Conservation (phyloP, 345 rosid species). For the Salix brachista region DNA sequence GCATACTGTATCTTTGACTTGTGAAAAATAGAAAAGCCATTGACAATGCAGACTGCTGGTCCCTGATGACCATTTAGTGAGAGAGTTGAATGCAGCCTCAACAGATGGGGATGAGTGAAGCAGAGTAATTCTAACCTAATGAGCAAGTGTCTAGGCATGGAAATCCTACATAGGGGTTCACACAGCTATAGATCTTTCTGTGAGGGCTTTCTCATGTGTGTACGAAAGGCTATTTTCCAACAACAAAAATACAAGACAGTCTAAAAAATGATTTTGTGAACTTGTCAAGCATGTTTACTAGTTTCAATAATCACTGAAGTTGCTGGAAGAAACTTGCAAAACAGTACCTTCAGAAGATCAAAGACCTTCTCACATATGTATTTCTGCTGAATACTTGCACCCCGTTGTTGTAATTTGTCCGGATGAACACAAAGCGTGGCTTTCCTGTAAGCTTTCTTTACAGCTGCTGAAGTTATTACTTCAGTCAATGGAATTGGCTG, state of each 20-base stretch:
- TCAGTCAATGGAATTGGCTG: slow-evolving; percentile 91
- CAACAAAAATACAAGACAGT: neutral
- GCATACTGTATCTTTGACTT: neutral
- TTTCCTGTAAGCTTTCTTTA: slow-evolving; percentile 92
- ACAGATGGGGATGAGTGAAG: neutral
- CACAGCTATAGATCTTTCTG: neutral
- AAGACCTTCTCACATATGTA: slow-evolving; percentile 90
- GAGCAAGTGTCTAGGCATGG: neutral
- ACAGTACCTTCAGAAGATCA: slow-evolving; percentile 81
- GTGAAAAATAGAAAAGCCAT: neutral
- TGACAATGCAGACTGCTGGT: neutral
- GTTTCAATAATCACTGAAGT: neutral
- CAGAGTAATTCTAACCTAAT: neutral
- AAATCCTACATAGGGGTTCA: neutral
- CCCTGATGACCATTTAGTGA: neutral
- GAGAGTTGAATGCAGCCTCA: neutral
- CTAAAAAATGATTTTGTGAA: neutral
- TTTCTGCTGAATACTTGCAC: slow-evolving; percentile 91
- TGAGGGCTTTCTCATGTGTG: neutral
- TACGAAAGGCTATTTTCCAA: neutral
- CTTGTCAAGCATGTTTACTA: neutral
- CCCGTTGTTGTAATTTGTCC: slow-evolving; percentile 89
- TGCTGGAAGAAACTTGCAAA: neutral
- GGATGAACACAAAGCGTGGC: slow-evolving; percentile 99
- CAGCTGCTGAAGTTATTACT: slow-evolving; percentile 89